Conservation (phyloP, 192 early-diverging fungal genomes). For the Coemansia interrupta region DNA sequence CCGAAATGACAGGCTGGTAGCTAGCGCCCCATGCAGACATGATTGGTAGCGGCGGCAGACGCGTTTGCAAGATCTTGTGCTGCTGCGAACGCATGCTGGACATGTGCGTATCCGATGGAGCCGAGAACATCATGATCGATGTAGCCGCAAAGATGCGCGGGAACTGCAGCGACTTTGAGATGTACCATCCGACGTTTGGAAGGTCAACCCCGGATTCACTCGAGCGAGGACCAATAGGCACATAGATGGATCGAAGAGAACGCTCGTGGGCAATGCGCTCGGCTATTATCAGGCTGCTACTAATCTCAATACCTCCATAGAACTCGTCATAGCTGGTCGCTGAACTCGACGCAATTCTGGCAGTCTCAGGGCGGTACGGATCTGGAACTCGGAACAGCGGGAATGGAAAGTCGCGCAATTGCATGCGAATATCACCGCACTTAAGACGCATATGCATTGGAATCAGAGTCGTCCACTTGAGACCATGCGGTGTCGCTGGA, state of each 20-base stretch:
- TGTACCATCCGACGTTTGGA: constrained; percentile 37
- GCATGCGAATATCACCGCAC: constrained; percentile 46
- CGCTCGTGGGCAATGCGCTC: constrained; percentile 40
- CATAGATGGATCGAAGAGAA: constrained; percentile 41
- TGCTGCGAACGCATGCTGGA: constrained; percentile 13
- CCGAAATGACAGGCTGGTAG: constrained; percentile 52
- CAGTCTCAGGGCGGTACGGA: constrained; percentile 30
- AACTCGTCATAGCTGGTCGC: constrained; percentile 36
- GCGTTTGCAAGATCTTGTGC: constrained; percentile 12
- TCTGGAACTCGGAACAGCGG: constrained; percentile 53
- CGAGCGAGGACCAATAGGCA: constrained; percentile 42
- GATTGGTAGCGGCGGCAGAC: constrained; percentile 38
- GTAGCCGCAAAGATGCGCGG: constrained; percentile 44
- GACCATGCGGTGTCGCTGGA: constrained; percentile 39
- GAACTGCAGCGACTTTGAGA: constrained; percentile 50
- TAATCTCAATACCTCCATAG: constrained; percentile 43
- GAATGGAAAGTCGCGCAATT: constrained; percentile 54
- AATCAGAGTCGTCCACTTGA: constrained; percentile 48
- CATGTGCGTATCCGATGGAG: constrained; percentile 12
- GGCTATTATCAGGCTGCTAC: constrained; percentile 41
- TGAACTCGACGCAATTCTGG: neutral
- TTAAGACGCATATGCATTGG: constrained; percentile 49
- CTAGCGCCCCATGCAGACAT: constrained; percentile 54
- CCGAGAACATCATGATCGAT: constrained; percentile 45
- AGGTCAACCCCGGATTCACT: constrained; percentile 24